Evolutionary conservation across 23 red algal species (phyloP).

Genomic region (Gracilaria caudata): DNA sequence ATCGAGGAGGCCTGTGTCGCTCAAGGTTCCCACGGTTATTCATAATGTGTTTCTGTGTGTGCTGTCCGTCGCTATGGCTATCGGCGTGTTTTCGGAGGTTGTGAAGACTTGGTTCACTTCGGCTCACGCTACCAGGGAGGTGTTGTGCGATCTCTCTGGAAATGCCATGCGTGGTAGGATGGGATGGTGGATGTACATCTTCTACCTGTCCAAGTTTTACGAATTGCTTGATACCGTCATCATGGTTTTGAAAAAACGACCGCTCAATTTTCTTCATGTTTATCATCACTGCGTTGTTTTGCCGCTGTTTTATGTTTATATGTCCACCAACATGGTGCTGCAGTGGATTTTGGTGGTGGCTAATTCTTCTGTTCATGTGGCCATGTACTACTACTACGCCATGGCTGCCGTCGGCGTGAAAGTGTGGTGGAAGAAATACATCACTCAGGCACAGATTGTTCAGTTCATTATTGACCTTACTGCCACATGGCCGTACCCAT

Average conservation of each 20-base stretch:
- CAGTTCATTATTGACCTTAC: constrained; percentile 98
- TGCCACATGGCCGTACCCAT: constrained; percentile 86
- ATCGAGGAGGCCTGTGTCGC: constrained; percentile 59
- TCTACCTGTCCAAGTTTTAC: constrained; percentile 98
- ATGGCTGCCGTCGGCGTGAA: constrained; percentile 78
- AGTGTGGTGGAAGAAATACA: constrained; percentile 99
- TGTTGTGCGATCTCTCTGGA: constrained; percentile 72
- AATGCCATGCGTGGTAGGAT: constrained; percentile 76
- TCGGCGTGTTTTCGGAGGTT: constrained; percentile 75
- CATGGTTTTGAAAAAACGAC: constrained; percentile 95
- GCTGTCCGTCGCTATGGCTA: constrained; percentile 79
- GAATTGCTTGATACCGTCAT: constrained; percentile 97
- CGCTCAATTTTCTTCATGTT: constrained; percentile 94
- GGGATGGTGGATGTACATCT: constrained; percentile 97
- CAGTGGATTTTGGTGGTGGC: constrained; percentile 93
- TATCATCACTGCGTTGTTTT: constrained; percentile 97
- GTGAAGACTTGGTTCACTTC: constrained; percentile 44
- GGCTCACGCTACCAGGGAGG: not conserved
- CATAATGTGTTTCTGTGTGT: constrained; percentile 90
- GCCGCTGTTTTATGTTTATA: constrained; percentile 94
- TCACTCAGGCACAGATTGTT: constrained; percentile 94
- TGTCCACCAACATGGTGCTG: constrained; percentile 89
- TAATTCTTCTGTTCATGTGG: constrained; percentile 96
- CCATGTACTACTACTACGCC: constrained; percentile 99
- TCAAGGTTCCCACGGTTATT: constrained; percentile 48